phyloP scores from a whole-genome alignment of 148 eudicot species.

The Cornus kousa region DNA sequence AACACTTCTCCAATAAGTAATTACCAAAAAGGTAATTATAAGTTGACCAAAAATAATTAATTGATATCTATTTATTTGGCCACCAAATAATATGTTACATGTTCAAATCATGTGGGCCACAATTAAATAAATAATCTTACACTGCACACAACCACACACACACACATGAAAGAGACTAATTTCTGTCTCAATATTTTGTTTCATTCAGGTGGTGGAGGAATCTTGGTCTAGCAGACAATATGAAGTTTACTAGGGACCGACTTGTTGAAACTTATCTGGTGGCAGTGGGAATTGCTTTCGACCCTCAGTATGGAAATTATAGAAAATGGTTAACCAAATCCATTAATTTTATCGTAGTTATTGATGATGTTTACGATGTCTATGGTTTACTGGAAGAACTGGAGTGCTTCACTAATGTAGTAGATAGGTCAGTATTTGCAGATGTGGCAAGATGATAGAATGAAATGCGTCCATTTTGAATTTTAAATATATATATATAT shows the following conservation, averaged over 20 bases:
- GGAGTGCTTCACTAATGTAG: slow-evolving; percentile 36
- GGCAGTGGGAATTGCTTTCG: slow-evolving; percentile 45
- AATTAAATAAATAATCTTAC: too few species aligned
- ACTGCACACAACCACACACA: too few species aligned
- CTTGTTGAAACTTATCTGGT: slow-evolving; percentile 49
- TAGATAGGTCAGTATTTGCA: slow-evolving; percentile 26
- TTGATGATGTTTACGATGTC: slow-evolving; percentile 55
- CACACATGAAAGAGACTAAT: not conserved
- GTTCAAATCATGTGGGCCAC: too few species aligned
- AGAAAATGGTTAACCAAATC: slow-evolving; percentile 47
- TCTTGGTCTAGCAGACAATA: slow-evolving; percentile 32
- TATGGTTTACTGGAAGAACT: slow-evolving; percentile 47
- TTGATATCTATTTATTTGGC: too few species aligned
- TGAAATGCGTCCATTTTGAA: too few species aligned
- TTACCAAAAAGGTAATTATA: too few species aligned
- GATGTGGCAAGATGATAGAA: too few species aligned
- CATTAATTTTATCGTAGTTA: slow-evolving; percentile 31
- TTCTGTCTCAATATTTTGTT: not conserved
- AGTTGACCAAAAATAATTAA: too few species aligned
- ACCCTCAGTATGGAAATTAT: slow-evolving; percentile 33
- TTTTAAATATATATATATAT: too few species aligned
- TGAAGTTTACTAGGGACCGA: slow-evolving; percentile 44
- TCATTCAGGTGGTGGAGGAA: slow-evolving; percentile 55
- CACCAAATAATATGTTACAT: too few species aligned
- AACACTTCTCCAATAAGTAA: too few species aligned